A percentile compares a stretch with the other conserved stretches of the same genome.
Conservation (phyloP, 106 monocot genomes). For the Phalaenopsis equestris region DNA sequence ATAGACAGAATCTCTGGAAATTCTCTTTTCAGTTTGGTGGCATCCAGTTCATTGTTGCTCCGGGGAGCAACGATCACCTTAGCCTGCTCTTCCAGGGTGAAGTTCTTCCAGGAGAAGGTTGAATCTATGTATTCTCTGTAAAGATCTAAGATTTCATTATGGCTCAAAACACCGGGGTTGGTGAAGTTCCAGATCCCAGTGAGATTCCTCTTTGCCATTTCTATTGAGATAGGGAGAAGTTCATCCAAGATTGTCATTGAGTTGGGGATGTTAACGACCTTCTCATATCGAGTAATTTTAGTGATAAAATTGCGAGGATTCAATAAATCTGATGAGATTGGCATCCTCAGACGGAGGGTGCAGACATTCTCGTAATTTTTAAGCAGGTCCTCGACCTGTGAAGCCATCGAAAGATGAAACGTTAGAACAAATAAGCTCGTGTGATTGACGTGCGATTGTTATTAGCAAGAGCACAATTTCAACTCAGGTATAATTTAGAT, state of each 20-base stretch:
- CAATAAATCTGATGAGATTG: slow-evolving; percentile 54
- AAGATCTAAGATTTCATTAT: slow-evolving; percentile 57
- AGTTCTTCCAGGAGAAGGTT: slow-evolving; percentile 57
- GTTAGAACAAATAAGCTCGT: not conserved
- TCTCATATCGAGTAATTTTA: slow-evolving; percentile 49
- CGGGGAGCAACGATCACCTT: slow-evolving; percentile 41
- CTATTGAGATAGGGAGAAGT: slow-evolving; percentile 50
- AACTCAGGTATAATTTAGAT: not conserved
- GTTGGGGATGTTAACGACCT: slow-evolving; percentile 54
- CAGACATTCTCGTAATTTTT: slow-evolving; percentile 62
- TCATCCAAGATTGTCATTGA: slow-evolving; percentile 66
- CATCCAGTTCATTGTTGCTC: slow-evolving; percentile 46
- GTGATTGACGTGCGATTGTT: not conserved
- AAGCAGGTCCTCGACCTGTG: slow-evolving; percentile 53
- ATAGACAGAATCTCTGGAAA: slow-evolving; percentile 46
- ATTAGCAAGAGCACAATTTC: not conserved
- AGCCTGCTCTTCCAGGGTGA: slow-evolving; percentile 50
- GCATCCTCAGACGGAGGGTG: slow-evolving; percentile 56
- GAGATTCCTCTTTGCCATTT: slow-evolving; percentile 64
- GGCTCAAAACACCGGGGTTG: slow-evolving; percentile 53
- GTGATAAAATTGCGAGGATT: slow-evolving; percentile 62
- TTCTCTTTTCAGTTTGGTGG: slow-evolving; percentile 36
- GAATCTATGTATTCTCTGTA: slow-evolving; percentile 55
- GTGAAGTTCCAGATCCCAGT: slow-evolving; percentile 71
- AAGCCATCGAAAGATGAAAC: slow-evolving; percentile 3